Evolutionary conservation across 108 stramenopile genomes (phyloP).

Genomic region (Cyclotella baltica): DNA sequence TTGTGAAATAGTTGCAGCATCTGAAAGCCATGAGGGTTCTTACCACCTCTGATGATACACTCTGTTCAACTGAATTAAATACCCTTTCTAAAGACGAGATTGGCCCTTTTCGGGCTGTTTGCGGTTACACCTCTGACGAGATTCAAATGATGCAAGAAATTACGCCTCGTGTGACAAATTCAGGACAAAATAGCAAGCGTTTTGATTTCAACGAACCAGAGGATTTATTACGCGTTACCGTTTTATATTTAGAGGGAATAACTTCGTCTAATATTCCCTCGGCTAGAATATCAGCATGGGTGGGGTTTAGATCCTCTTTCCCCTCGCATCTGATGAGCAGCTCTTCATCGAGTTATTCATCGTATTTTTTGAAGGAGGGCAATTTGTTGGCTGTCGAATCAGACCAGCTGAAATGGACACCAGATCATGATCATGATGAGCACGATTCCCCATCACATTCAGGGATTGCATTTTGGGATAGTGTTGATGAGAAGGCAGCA

Average conservation of each 20-base stretch:
- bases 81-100: background rate
- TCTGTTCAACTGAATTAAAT: conserved; percentile 7
- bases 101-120: background rate
- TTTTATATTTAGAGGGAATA: conserved; percentile 24
- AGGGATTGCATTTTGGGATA: conserved; percentile 16
- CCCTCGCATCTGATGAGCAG: conserved; percentile 20
- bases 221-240: conserved; percentile 13
- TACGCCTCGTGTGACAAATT: conserved; percentile 7
- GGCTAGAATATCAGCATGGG: conserved; percentile 7
- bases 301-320: conserved; percentile 31
- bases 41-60: background rate
- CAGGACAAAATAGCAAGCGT: background rate
- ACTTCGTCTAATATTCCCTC: background rate
- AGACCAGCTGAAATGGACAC: conserved; percentile 13
- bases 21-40: background rate
- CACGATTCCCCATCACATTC: background rate
- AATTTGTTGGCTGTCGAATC: conserved; percentile 32
- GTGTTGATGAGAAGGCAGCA: background rate
- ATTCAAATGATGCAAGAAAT: background rate
- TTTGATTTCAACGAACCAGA: background rate
- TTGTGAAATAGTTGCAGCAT: background rate
- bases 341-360: conserved; percentile 20
- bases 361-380: conserved; percentile 20
- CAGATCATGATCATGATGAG: background rate
- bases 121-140: background rate